Base-by-base conservation (phyloP, 2,329 filamentous ascomycete species). In the Beauveria varroae region DNA sequence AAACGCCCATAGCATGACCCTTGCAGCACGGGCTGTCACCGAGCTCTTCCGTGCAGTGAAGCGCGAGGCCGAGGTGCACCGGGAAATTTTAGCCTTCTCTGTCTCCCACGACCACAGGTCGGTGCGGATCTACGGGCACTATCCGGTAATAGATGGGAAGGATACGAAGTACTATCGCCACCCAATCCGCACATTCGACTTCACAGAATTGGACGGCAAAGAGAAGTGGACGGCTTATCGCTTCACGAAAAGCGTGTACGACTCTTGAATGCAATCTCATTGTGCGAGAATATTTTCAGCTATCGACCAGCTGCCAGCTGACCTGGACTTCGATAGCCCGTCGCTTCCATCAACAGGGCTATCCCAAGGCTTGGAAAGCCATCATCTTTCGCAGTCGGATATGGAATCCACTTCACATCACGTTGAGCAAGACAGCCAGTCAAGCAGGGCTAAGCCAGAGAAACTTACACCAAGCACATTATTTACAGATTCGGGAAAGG, bases 1-100 rank as follows among this genome's bases (percentile, higher is more conserved):
- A 64, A 74, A 75, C 66, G 70, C 70, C 57, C 62, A 60, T 30
- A 57, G 51, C 26, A 57, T 57, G 57, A 60, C 62, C 14, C 54
- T 75, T 20, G 74, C 75, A 1, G 70, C 72, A 44, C 72, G 72
- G 62, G 75, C 59, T 26, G 62, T 75, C 68, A 61, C 73, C 41
- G 72, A 75, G 62, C 70, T 77, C 18, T 76, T 74, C 52, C 68
- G 67, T 59, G 41, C 66, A n/a, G 70, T 75, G 3, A 64, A 64
- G 41, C 72, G 71, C 16, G 69, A 74, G 63, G 24, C 66, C 7
- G 71, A 75, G 64, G 56, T 76, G 26, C 22, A 76, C 64, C 71
- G 69, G 30, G 65, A 75, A 62, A 73, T 78, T 41, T 16, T 60
- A 18, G 49, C 40, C 28, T 60, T 60, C 20, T 60, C 57, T 20